Evolutionary conservation across 176 grass and related monocot species (phyloP).

Genomic region (Oryza meyeriana): DNA sequence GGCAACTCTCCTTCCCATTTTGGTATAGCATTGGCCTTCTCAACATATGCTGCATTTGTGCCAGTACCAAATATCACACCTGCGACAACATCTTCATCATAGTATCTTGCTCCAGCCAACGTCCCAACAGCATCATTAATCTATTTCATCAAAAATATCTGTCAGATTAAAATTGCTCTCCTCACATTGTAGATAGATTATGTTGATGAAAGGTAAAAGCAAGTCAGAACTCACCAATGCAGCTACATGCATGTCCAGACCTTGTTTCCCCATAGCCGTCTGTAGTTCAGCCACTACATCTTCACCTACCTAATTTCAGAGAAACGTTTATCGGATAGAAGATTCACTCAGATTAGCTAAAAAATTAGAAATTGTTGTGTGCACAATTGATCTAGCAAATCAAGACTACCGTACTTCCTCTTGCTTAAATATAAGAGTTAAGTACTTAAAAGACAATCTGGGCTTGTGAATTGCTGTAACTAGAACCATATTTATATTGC

Average conservation of each 20-base stretch:
- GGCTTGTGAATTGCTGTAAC: not conserved
- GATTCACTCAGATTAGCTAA: not conserved
- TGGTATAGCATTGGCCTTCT: slow-evolving; percentile 59
- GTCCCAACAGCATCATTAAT: slow-evolving; percentile 91
- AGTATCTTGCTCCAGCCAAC: slow-evolving; percentile 76
- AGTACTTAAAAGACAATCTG: not conserved
- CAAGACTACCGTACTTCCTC: not conserved
- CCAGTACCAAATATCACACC: slow-evolving; percentile 93
- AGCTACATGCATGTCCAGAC: slow-evolving; percentile 76
- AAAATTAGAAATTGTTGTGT: not conserved
- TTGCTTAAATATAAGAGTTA: not conserved
- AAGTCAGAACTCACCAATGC: slow-evolving; percentile 51
- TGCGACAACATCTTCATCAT: slow-evolving; percentile 63
- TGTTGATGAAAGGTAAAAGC: not conserved
- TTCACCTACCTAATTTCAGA: slow-evolving; percentile 62
- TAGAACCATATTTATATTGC: not conserved
- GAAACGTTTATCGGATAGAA: not conserved
- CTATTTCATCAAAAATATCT: slow-evolving; percentile 43
- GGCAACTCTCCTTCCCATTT: slow-evolving; percentile 72
- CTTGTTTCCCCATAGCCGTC: slow-evolving; percentile 64
- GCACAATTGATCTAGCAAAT: not conserved
- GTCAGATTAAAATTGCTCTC: not conserved
- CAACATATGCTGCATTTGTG: slow-evolving; percentile 92
- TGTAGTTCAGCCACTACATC: slow-evolving; percentile 75
- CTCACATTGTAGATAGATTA: not conserved